Conservation (phyloP, 2,329 filamentous ascomycete species). For the Capronia coronata region DNA sequence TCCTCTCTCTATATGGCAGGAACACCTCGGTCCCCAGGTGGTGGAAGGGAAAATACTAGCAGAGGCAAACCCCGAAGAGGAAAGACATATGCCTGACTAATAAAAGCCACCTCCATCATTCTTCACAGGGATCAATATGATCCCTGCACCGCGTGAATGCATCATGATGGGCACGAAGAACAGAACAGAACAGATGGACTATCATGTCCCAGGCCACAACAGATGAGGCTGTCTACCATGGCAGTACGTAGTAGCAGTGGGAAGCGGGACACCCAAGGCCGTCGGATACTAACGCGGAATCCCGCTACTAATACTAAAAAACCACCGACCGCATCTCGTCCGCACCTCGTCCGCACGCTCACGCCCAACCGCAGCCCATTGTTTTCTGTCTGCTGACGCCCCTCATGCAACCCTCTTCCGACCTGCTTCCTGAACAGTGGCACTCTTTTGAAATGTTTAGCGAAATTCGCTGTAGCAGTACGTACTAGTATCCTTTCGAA, state of each 20-base stretch:
- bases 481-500: conserved; percentile 1
- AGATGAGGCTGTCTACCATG: no score
- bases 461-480: neutral
- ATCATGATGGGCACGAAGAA: no score
- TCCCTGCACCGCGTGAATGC: neutral
- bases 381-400: conserved; percentile 2
- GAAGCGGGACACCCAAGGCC: no score
- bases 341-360: neutral
- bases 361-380: no score
- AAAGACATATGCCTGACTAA: neutral
- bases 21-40: neutral
- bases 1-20: neutral
- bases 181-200: no score
- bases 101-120: neutral
- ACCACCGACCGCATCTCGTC: no score
- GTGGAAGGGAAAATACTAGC: no score
- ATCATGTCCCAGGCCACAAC: no score
- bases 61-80: neutral
- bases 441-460: conserved; percentile 6
- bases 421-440: neutral
- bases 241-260: no score
- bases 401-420: conserved; percentile 4
- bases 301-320: no score
- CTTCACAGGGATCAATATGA: neutral
- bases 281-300: no score